Percentiles rank a stretch among this genome's conserved stretches.
Evolutionary conservation across 2,329 filamentous ascomycete genomes (phyloP).

Genomic region (Fusarium mexicanum): DNA sequence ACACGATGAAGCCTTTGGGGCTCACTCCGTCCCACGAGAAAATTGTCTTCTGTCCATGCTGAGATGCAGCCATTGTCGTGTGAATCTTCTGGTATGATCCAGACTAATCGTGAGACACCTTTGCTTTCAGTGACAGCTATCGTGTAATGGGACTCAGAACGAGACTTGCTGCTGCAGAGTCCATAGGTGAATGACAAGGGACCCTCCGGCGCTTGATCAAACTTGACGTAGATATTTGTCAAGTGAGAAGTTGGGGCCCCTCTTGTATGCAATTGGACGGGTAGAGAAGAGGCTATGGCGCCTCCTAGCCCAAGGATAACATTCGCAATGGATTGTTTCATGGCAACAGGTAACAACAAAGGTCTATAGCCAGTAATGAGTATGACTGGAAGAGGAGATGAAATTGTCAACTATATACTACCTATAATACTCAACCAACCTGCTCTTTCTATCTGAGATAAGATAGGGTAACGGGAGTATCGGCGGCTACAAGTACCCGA

Average conservation of each 20-base stretch:
- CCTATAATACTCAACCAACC: background rate
- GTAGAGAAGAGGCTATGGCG: background rate
- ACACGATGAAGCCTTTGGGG: background rate
- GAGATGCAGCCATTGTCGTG: background rate
- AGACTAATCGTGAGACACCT: background rate
- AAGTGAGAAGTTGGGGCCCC: background rate
- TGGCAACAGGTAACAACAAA: background rate
- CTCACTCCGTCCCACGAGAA: background rate
- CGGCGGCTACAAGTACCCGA: background rate
- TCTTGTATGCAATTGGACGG: background rate
- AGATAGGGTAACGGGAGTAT: background rate
- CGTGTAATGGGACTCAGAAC: background rate
- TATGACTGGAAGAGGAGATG: background rate
- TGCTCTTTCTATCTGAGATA: background rate
- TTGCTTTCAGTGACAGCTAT: background rate
- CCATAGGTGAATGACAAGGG: conserved; percentile 2
- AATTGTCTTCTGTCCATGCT: background rate
- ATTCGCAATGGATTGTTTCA: background rate
- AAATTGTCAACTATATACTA: background rate
- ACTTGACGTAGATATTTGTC: background rate
- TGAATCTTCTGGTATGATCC: background rate
- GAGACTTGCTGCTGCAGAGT: background rate
- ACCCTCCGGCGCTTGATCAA: background rate
- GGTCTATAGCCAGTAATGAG: no score
- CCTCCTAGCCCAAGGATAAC: background rate